Evolutionary conservation across 805 yeast genomes (phyloP), one percentile per base, ranked within the genome.

Genomic region (Lipomyces starkeyi): DNA sequence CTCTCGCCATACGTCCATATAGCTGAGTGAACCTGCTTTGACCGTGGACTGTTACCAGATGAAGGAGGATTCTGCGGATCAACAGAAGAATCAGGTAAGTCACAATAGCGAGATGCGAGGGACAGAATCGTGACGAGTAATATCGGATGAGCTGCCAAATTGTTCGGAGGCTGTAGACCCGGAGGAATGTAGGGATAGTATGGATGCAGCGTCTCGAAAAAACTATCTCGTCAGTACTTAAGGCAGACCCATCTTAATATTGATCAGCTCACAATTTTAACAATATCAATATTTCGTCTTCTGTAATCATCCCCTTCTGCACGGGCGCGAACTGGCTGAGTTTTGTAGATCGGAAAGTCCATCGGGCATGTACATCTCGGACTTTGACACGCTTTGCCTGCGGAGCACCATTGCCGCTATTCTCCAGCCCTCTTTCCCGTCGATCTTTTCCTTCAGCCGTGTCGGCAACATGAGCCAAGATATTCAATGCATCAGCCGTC

Each of bases 121-220:
- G 97, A 91, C 57, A 93, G 80, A 13, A 93, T 87, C 0, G 97
- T 88, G 76, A 95, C 90, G 35, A 93, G 78, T 55, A 93, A 81
- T 70, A 93, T 87, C 1, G 97, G 97, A 77, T 91, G 90, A 3
- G 88, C 88, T 0, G 93, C 88, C 43, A 93, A 79, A 6, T 84
- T 86, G 57, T 85, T 84, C 0, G 91, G 85, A 63, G 86, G 83
- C 61, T 88, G 93, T 53, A 93, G 76, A 70, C 89, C 91, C 37
- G 83, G 80, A 0, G 97, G 97, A 53, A 94, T 84, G 75, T 88
- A 91, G 0, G 98, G 98, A 79, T 90, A 93, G 77, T 87, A 93
- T 1, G 97, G 97, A 77, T 91, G 96, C 87, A 93, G 85, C 2
- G 92, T 86, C 3, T 86, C 77, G 76, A 91, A 91, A 78, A 91